These are phyloP conservation scores for Trametes maxima DNA, from an alignment of 768 basidiomycete genomes.

Conservation along the genomic window DNA sequence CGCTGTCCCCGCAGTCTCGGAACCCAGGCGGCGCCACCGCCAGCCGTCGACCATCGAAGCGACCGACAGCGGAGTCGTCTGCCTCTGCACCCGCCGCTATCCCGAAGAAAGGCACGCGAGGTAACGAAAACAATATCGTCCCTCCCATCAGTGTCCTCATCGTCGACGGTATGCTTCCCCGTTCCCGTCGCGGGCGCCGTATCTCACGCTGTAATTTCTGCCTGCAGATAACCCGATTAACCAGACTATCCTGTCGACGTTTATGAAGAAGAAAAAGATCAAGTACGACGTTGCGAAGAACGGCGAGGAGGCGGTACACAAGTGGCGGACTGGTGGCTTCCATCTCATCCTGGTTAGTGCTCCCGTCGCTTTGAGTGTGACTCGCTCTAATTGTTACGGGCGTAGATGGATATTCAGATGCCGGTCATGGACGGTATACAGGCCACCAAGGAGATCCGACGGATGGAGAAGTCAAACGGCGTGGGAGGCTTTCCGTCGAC, in stretches of 20 bases:
- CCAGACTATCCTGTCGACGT: slow-evolving; percentile 95
- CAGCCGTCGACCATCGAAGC: slow-evolving; percentile 36
- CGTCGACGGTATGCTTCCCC: slow-evolving; percentile 78
- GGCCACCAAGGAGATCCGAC: slow-evolving; percentile 94
- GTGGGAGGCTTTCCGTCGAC: slow-evolving; percentile 70
- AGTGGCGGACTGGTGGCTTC: slow-evolving; percentile 91
- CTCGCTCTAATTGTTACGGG: not conserved
- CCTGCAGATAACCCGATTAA: slow-evolving; percentile 94
- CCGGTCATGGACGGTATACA: slow-evolving; percentile 98
- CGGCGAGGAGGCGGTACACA: slow-evolving; percentile 93
- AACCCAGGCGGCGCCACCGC: slow-evolving; percentile 28
- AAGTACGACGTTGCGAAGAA: slow-evolving; percentile 94
- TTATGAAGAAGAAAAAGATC: slow-evolving; percentile 95
- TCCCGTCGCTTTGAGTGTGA: not conserved
- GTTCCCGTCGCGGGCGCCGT: slow-evolving; percentile 5
- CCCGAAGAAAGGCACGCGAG: slow-evolving; percentile 53
- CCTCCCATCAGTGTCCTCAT: slow-evolving; percentile 98
- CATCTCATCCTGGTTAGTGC: slow-evolving; percentile 89
- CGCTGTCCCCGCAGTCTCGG: slow-evolving; percentile 31
- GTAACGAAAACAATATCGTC: slow-evolving; percentile 71
- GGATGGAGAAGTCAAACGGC: slow-evolving; percentile 71
- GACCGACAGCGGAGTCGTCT: slow-evolving; percentile 34
- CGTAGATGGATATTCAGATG: slow-evolving; percentile 99
- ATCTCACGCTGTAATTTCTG: not conserved
- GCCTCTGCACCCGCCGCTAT: slow-evolving; percentile 32